These are phyloP conservation scores for Typha latifolia DNA, from an alignment of 176 grass and related monocot species.

Conservation along the genomic window DNA sequence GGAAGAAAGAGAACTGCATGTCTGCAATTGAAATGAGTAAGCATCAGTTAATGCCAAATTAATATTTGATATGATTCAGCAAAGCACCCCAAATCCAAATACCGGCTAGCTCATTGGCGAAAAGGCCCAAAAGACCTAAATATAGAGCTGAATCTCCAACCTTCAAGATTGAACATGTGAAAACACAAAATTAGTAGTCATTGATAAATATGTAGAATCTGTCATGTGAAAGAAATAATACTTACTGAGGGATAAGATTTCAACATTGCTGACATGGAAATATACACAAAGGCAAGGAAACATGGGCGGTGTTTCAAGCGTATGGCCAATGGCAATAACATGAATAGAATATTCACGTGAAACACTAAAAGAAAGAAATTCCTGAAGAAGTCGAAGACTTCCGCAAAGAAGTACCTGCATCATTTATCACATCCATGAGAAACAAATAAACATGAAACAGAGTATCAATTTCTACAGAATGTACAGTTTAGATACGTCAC, in stretches of 20 bases:
- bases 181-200: not conserved
- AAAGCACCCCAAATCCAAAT: constrained; percentile 5
- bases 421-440: constrained; percentile 27
- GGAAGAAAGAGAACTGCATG: constrained; percentile 95
- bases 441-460: not conserved
- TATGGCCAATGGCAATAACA: constrained; percentile 82
- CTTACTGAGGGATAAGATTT: constrained; percentile 97
- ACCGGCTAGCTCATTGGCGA: constrained; percentile 90
- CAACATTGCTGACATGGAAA: constrained; percentile 57
- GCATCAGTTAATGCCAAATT: constrained; percentile 11
- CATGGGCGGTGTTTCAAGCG: constrained; percentile 72
- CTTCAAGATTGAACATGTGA: constrained; percentile 34
- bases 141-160: constrained; percentile 90
- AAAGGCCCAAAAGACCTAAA: constrained; percentile 80
- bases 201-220: too few relatives aligned
- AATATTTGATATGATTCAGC: not conserved
- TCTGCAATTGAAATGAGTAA: constrained; percentile 46
- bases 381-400: constrained; percentile 93
- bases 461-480: not conserved
- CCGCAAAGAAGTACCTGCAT: constrained; percentile 98
- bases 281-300: constrained; percentile 92
- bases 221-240: constrained; percentile 10
- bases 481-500: constrained; percentile 20
- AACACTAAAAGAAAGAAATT: constrained; percentile 95
- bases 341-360: constrained; percentile 87